Percentiles rank a stretch among this genome's conserved stretches.
phyloP scores from a whole-genome alignment of 2,329 filamentous ascomycete species.

The Coniochaeta sp. region DNA sequence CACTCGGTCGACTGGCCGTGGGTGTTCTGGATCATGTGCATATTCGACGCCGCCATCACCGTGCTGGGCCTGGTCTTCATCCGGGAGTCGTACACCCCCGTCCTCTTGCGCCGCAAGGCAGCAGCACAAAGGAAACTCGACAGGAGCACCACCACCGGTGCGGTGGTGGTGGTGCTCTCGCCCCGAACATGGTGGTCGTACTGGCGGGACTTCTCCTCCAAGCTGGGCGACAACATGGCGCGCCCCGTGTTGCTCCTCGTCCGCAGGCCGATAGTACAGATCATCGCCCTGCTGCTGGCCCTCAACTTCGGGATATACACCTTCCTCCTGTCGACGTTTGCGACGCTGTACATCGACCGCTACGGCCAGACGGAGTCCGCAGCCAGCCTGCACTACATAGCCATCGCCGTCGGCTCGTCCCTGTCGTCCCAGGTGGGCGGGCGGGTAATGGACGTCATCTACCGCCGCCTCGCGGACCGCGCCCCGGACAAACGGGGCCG shows the following conservation, averaged over 20 bases:
- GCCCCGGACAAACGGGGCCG: slow-evolving; percentile 36
- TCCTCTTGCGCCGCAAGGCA: slow-evolving; percentile 50
- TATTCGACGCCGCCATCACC: slow-evolving; percentile 48
- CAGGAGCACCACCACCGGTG: no score
- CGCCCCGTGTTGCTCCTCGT: background rate
- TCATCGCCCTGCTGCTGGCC: slow-evolving; percentile 27
- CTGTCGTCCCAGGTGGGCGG: slow-evolving; percentile 28
- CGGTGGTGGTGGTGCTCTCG: no score
- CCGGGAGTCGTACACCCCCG: slow-evolving; percentile 58
- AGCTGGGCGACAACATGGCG: slow-evolving; percentile 20
- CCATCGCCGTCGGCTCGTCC: slow-evolving; percentile 25
- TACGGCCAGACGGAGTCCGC: slow-evolving; percentile 37
- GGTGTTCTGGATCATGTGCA: slow-evolving; percentile 61
- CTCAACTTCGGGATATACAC: slow-evolving; percentile 44
- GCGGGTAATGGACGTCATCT: slow-evolving; percentile 29
- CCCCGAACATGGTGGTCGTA: slow-evolving; percentile 16
- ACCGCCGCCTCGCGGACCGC: slow-evolving; percentile 23
- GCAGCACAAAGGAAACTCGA: slow-evolving; percentile 19
- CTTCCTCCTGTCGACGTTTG: slow-evolving; percentile 46
- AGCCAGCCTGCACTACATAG: slow-evolving; percentile 42
- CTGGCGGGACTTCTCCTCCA: slow-evolving; percentile 17
- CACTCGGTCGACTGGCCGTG: slow-evolving; percentile 60
- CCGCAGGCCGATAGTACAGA: slow-evolving; percentile 30
- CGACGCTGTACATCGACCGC: slow-evolving; percentile 34
- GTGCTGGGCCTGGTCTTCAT: slow-evolving; percentile 47